Conservation (phyloP, 140 eudicot genomes). For the Senecio squalidus region DNA sequence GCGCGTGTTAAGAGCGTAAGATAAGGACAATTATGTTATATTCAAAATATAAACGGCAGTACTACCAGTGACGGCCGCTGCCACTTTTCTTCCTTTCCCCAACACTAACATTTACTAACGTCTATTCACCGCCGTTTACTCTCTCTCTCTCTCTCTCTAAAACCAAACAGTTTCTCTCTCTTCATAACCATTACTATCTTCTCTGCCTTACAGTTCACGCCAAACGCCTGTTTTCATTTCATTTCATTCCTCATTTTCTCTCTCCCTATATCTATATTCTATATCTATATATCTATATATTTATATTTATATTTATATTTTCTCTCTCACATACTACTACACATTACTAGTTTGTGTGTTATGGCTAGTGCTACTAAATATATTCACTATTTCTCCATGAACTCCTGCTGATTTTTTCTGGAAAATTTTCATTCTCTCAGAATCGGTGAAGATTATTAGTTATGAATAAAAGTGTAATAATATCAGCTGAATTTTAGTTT, state of each 20-base stretch:
- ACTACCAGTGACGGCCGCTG: slow-evolving; percentile 82
- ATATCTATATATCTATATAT: neutral
- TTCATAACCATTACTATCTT: slow-evolving; percentile 21
- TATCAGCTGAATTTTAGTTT: no score
- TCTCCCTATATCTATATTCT: slow-evolving; percentile 9
- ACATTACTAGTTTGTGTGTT: slow-evolving; percentile 9
- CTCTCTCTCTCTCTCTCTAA: neutral
- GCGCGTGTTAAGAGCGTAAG: no score
- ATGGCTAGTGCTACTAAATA: slow-evolving; percentile 7
- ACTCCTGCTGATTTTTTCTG: neutral
- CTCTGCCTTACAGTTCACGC: slow-evolving; percentile 77
- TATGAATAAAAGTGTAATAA: no score
- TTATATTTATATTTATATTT: neutral
- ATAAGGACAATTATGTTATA: no score
- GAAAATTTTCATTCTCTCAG: no score
- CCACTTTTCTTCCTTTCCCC: slow-evolving; percentile 30
- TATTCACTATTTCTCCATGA: no score
- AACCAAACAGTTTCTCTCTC: slow-evolving; percentile 24
- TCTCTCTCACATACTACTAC: neutral
- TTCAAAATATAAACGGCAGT: no score
- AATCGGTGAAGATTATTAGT: no score
- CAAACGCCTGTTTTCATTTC: slow-evolving; percentile 72
- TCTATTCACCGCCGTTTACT: slow-evolving; percentile 77
- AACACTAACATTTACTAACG: slow-evolving; percentile 47
- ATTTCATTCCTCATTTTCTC: neutral